phyloP scores from a whole-genome alignment of 1,284 basidiomycete species.

The Bondarzewia mesenterica region DNA sequence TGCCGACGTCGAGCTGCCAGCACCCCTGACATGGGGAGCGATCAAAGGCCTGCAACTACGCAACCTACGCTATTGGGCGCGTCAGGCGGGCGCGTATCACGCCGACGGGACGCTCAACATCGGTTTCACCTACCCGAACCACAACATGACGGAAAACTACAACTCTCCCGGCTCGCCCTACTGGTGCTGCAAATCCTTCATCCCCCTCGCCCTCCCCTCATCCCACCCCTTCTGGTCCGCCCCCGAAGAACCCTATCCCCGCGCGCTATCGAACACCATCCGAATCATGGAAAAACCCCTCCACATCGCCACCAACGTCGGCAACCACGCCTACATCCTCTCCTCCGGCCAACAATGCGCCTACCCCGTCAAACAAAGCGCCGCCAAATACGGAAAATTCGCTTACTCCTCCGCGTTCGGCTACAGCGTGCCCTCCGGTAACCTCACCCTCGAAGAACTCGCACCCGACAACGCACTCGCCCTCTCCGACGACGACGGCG shows the following conservation, averaged over 20 bases:
- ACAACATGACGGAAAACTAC: conserved; percentile 73
- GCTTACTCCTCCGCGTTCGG: conserved; percentile 71
- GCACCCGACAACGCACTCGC: conserved; percentile 65
- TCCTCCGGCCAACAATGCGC: conserved; percentile 75
- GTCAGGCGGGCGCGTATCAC: conserved; percentile 51
- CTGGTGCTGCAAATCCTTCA: conserved; percentile 77
- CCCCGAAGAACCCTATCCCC: conserved; percentile 55
- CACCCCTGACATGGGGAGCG: conserved; percentile 66
- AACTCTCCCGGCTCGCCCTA: conserved; percentile 78
- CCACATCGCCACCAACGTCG: conserved; percentile 57
- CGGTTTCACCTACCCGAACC: conserved; percentile 67
- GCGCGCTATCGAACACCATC: conserved; percentile 31
- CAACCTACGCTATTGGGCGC: conserved; percentile 65
- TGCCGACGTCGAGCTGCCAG: conserved; percentile 59
- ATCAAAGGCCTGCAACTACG: conserved; percentile 68
- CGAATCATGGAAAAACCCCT: conserved; percentile 53
- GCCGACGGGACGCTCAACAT: conserved; percentile 67
- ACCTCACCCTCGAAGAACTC: conserved; percentile 62
- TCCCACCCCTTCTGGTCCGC: conserved; percentile 67
- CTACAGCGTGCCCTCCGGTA: conserved; percentile 66
- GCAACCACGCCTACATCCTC: conserved; percentile 63
- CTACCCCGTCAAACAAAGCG: conserved; percentile 70
- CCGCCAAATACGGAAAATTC: conserved; percentile 74
- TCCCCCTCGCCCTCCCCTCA: conserved; percentile 54
- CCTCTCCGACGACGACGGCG: conserved; percentile 57